Evolutionary conservation across 1,139 yeast species (phyloP).

Genomic region (Waltiozyma sp.): DNA sequence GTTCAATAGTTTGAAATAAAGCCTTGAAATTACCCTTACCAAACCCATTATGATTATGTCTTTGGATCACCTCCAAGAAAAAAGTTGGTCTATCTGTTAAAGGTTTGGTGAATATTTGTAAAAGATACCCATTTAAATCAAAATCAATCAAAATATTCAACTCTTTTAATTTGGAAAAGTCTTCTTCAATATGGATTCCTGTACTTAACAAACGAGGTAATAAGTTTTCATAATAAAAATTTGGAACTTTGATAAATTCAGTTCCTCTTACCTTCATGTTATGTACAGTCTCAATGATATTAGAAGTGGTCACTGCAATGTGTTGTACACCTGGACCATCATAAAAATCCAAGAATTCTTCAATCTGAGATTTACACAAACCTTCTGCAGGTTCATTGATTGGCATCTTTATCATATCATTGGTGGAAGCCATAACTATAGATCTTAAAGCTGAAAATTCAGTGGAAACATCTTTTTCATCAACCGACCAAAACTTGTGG

Average conservation of each 20-base stretch:
- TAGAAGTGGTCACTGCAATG: constrained; percentile 52
- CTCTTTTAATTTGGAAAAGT: constrained; percentile 30
- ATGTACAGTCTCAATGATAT: constrained; percentile 49
- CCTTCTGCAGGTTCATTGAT: constrained; percentile 76
- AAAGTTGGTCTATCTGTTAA: constrained; percentile 70
- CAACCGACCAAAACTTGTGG: constrained; percentile 76
- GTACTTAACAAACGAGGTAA: constrained; percentile 30
- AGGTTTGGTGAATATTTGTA: constrained; percentile 74
- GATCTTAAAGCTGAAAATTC: constrained; percentile 60
- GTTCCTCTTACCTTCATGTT: constrained; percentile 48
- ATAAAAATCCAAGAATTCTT: constrained; percentile 66
- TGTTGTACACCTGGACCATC: constrained; percentile 82
- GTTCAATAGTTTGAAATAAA: constrained; percentile 66
- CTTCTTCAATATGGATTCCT: constrained; percentile 37
- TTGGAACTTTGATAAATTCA: constrained; percentile 54
- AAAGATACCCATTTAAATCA: constrained; percentile 58
- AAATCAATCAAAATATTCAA: constrained; percentile 62
- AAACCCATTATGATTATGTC: constrained; percentile 72
- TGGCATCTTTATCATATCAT: constrained; percentile 65
- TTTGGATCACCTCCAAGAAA: constrained; percentile 70
- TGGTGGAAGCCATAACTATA: constrained; percentile 63
- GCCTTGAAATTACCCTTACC: constrained; percentile 85
- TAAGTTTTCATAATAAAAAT: constrained; percentile 42
- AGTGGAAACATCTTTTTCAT: constrained; percentile 62
- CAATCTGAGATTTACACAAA: constrained; percentile 59